These are phyloP conservation scores for Trichosporon sp. DNA, from an alignment of 1,284 basidiomycete genomes.

Conservation along the genomic window DNA sequence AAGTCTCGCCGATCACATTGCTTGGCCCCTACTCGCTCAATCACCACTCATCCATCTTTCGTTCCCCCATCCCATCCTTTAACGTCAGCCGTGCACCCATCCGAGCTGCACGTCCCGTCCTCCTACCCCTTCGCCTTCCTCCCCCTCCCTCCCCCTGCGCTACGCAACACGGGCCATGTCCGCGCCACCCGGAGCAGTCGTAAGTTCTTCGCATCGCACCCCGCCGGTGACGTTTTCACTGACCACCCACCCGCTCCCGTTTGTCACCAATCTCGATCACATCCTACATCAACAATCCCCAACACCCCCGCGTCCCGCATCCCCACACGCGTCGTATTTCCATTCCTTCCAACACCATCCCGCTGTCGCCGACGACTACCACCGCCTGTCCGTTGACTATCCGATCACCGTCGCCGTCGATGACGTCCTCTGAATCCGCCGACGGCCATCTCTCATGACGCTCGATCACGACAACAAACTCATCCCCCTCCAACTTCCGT, in stretches of 20 bases:
- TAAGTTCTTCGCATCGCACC: background rate
- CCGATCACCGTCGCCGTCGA: background rate
- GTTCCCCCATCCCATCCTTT: background rate
- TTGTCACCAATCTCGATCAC: constrained; percentile 5
- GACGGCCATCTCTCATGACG: constrained; percentile 55
- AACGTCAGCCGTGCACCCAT: constrained; percentile 2
- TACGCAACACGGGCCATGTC: background rate
- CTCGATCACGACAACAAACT: background rate
- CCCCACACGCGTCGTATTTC: background rate
- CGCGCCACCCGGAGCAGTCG: constrained; percentile 2
- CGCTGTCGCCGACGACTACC: background rate
- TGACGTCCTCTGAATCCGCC: background rate
- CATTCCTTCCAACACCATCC: background rate
- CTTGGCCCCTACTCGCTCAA: constrained; percentile 1
- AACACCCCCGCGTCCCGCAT: background rate
- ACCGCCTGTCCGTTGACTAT: background rate
- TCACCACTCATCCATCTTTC: background rate
- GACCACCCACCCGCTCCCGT: background rate
- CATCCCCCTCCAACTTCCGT: background rate
- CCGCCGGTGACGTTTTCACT: constrained; percentile 1
- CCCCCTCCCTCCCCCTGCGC: background rate
- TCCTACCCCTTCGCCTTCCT: background rate
- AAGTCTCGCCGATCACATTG: constrained; percentile 3
- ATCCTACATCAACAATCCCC: background rate
- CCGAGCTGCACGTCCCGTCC: background rate